These are phyloP conservation scores for Melocanna baccifera DNA, from an alignment of 176 grass and related monocot genomes.

Conservation along the genomic window DNA sequence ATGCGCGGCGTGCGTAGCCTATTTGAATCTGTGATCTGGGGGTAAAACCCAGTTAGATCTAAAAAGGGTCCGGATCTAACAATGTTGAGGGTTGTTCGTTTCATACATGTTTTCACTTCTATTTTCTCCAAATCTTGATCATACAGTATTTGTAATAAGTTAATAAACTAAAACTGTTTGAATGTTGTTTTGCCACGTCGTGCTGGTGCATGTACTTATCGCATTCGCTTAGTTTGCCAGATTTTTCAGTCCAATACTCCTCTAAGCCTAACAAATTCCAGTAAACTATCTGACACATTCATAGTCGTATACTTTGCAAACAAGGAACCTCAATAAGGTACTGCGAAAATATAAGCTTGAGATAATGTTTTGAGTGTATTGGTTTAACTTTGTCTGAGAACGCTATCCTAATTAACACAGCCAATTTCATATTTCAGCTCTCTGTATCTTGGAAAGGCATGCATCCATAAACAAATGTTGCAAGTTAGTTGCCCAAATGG, in stretches of 20 bases:
- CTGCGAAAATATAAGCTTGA: background rate
- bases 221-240: background rate
- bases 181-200: background rate
- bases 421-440: background rate
- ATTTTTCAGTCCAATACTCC: background rate
- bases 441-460: background rate
- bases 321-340: slow-evolving; percentile 22
- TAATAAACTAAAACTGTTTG: background rate
- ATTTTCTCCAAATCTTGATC: background rate
- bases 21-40: too few relatives aligned
- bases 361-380: background rate
- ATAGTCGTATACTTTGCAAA: background rate
- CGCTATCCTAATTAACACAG: background rate
- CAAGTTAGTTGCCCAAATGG: background rate
- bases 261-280: background rate
- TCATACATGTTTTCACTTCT: background rate
- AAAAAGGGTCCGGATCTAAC: too few relatives aligned
- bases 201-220: background rate
- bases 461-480: background rate
- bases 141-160: background rate
- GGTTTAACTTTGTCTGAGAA: background rate
- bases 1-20: too few relatives aligned
- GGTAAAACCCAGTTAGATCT: too few relatives aligned
- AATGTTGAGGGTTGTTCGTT: background rate
- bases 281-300: background rate